Base-by-base conservation (phyloP, 345 rosid species). In the thale cress (Arabidopsis thaliana) region DNA sequence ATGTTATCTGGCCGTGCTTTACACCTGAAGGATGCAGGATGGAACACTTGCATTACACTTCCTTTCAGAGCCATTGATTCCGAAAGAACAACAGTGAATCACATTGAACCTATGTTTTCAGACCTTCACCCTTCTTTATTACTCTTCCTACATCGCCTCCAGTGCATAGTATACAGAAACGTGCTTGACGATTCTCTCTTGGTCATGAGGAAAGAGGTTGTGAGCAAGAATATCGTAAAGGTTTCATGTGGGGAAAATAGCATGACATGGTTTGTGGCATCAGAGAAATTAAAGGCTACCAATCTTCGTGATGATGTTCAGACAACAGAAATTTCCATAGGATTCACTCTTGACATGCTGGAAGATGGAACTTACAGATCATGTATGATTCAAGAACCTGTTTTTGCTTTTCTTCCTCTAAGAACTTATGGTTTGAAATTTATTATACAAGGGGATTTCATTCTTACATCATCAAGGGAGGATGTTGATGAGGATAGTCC, bases 391-490 rank as follows among this genome's bases (percentile, higher is more conserved):
- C 86, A 80, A 71, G 97, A 94, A 72, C 97, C 97, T 34, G 96
- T 90, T 69, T 94, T 91, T 84, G 85, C 98, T 52, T 93, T 85
- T 85, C 98, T 93, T 81, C 98, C 98, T 75, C 76, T 93, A 20
- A 85, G 98, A 84, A 87, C 95, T 20, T 94, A 94, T 60, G 98
- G 98, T 71, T 80, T 94, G 72, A 94, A 91, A 82, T 94, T 94
- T 78, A 91, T 94, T 76, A 83, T 94, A 56, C 97, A 94, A 82
- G 98, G 96, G 42, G 98, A 91, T 85, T 94, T 94, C 81, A 82
- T 88, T 78, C 97, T 94, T 65, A 91, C 98, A n/a, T 89, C 98
- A 70, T 94, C 98, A 40, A 86, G 98, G 80, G 97, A 94, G 83
- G 98, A 94, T 81, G 97, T 91, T 75, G 98, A 94, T 70, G 93